Conservation (phyloP, 106 monocot genomes). For the Dendrobium officinale region DNA sequence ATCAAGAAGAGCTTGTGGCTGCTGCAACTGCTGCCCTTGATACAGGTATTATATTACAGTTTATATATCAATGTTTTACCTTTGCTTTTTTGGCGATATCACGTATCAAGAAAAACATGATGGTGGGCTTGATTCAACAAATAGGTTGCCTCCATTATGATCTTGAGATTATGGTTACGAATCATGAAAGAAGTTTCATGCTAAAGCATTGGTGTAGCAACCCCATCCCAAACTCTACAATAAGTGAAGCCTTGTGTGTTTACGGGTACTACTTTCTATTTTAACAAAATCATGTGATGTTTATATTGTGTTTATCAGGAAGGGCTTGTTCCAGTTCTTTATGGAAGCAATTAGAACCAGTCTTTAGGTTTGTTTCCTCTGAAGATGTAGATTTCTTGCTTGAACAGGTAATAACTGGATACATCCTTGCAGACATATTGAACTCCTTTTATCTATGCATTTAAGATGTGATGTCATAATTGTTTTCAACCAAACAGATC, state of each 20-base stretch:
- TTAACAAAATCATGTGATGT: neutral
- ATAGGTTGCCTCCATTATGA: neutral
- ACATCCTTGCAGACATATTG: neutral
- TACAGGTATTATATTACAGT: constrained; percentile 26
- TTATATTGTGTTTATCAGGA: constrained; percentile 22
- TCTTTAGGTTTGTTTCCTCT: constrained; percentile 36
- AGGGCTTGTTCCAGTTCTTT: constrained; percentile 18
- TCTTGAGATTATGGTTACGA: neutral
- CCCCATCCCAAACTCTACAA: neutral
- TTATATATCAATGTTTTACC: neutral
- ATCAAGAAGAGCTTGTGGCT: constrained; percentile 59
- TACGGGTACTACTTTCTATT: neutral
- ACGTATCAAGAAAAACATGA: neutral
- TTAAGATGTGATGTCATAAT: neutral
- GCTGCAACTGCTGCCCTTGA: constrained; percentile 57
- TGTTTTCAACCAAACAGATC: constrained; percentile 14
- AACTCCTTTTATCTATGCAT: neutral
- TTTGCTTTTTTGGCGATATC: neutral
- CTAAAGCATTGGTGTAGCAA: neutral
- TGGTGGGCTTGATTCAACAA: neutral
- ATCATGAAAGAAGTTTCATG: constrained; percentile 1
- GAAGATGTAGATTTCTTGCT: constrained; percentile 36
- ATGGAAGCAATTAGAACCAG: constrained; percentile 39
- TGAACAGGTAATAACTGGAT: constrained; percentile 28
- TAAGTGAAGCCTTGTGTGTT: neutral